phyloP scores from a whole-genome alignment of 1,284 basidiomycete genomes.

The Ceratobasidium sp. region DNA sequence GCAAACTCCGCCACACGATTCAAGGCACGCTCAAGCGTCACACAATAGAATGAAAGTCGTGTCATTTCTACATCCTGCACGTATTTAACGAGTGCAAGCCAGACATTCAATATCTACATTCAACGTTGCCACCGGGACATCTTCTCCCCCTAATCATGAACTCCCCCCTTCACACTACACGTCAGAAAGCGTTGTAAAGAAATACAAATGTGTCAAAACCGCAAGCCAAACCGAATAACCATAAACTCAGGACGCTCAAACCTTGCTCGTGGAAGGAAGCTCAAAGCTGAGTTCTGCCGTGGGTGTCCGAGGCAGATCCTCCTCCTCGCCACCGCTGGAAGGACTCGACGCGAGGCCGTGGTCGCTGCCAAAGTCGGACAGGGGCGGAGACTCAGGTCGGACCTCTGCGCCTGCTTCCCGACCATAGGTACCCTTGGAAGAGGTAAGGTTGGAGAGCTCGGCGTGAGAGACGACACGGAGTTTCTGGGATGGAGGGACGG shows the following conservation, averaged over 20 bases:
- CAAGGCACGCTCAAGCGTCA: neutral
- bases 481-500: slow-evolving; percentile 75
- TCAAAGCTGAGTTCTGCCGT: slow-evolving; percentile 41
- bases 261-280: slow-evolving; percentile 41
- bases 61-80: slow-evolving; percentile 18
- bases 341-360: slow-evolving; percentile 38
- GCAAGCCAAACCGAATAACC: slow-evolving; percentile 15
- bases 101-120: slow-evolving; percentile 34
- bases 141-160: slow-evolving; percentile 9
- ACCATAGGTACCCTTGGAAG: neutral
- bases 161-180: neutral
- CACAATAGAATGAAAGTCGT: slow-evolving; percentile 10
- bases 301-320: slow-evolving; percentile 31
- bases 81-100: neutral
- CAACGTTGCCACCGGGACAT: neutral
- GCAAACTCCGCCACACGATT: too few species aligned
- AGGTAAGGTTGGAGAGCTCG: slow-evolving; percentile 8
- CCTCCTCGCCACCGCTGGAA: slow-evolving; percentile 36
- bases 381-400: slow-evolving; percentile 33
- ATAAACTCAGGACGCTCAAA: neutral
- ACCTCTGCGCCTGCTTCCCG: neutral
- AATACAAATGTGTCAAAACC: slow-evolving; percentile 34
- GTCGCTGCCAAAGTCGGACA: slow-evolving; percentile 43
- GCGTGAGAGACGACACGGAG: slow-evolving; percentile 54
- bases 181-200: slow-evolving; percentile 28